Base-by-base conservation (phyloP, 2,329 filamentous ascomycete genomes). In the Lachnellula subtilissima region DNA sequence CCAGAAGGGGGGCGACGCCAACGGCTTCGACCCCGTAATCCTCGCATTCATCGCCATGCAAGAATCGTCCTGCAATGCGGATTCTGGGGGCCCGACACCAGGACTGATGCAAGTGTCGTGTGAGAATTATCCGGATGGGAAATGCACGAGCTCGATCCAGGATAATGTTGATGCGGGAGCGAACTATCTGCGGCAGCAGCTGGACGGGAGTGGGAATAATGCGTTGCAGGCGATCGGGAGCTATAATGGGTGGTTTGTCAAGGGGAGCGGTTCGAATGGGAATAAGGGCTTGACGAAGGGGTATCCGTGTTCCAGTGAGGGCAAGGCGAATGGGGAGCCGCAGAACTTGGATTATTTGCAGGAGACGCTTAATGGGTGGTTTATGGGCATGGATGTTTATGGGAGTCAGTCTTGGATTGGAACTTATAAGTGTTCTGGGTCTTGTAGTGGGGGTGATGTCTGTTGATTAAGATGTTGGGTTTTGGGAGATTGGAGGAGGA, bases 161-260 rank as follows among this genome's bases (percentile, higher is more conserved):
- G 70, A 72, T 37, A 72, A 73, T 42, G 68, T 70, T 14, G 60
- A 72, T 55, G 71, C 69, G 23, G 70, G 69, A 19, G 70, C 70
- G 4, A 64, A 66, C 42, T 67, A 69, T n/a, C 63, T 72, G 43
- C 56, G 58, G 17, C 37, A 52, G 0, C 63, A 64, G 25, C 62
- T 73, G 3, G 60, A 69, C 17, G 52, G 35, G 1, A 39, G 60
- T 22, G 61, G 57, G 23, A 64, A 65, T 2, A 72, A 73, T 58
- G 69, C 68, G 3, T 61, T 73, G 19, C 53, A 59, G 28, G 71
- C 70, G 6, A 65, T 73, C 36, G 70, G 70, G 15, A 57, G 59
- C n/a, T 73, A 72, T 55, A 72, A 72, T 50, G 70, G 70, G 45
- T 73, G 69, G 70, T 72, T 72, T 58, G 69, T 65, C 23, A 67